Evolutionary conservation across 495 filamentous ascomycete species (phyloP).

Genomic region (Neurospora sp.): DNA sequence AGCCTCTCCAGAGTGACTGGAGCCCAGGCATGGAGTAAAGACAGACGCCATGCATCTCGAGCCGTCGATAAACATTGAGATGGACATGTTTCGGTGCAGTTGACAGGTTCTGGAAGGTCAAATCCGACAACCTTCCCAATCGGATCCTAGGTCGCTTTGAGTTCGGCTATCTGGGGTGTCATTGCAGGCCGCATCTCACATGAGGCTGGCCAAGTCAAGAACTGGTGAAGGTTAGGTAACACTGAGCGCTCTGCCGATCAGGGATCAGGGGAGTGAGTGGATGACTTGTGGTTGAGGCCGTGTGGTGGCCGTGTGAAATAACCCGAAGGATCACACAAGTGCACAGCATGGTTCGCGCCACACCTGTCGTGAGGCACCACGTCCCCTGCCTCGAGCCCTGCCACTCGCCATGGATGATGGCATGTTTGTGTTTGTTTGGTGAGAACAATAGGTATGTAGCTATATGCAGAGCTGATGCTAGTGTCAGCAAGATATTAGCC

Average conservation of each 20-base stretch:
- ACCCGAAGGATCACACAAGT: not conserved
- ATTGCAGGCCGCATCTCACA: not conserved
- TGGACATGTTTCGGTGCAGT: not conserved
- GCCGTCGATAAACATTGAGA: not conserved
- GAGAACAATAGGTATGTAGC: not conserved
- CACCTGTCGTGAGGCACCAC: not conserved
- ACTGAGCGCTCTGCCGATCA: not conserved
- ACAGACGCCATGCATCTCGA: not conserved
- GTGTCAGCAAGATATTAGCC: not conserved
- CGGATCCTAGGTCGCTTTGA: not conserved
- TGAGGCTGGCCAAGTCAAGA: not conserved
- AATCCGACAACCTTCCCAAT: slow-evolving; percentile 16
- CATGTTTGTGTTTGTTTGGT: not conserved
- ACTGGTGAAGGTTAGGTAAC: not conserved
- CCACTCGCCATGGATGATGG: not conserved
- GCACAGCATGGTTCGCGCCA: not conserved
- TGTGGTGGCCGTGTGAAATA: not conserved
- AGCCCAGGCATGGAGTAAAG: too few species aligned
- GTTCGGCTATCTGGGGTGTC: not conserved
- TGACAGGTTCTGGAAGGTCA: slow-evolving; percentile 11
- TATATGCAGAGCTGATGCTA: not conserved
- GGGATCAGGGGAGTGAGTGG: not conserved
- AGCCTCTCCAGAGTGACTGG: not conserved
- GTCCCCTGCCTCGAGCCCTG: not conserved
- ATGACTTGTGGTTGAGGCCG: not conserved